Conservation (phyloP, 108 stramenopile species). For the Discostella pseudostelligera region DNA sequence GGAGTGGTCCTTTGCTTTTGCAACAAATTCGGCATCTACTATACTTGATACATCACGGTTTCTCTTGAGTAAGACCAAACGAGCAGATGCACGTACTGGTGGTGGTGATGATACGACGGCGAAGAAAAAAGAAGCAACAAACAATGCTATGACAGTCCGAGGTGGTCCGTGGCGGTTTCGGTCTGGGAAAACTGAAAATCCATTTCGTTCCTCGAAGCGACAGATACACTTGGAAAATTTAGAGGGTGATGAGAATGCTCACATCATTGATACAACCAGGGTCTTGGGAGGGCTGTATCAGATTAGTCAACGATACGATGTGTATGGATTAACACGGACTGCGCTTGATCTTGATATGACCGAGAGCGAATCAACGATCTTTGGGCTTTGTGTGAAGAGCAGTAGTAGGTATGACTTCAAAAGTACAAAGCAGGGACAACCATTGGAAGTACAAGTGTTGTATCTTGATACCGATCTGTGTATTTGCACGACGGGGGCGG, state of each 20-base stretch:
- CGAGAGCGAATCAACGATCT: constrained; percentile 23
- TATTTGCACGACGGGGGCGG: constrained; percentile 45
- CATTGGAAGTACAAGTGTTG: constrained; percentile 49
- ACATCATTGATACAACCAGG: constrained; percentile 47
- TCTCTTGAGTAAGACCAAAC: constrained; percentile 49
- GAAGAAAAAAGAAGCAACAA: background rate
- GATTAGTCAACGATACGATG: constrained; percentile 37
- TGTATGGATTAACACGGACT: constrained; percentile 53
- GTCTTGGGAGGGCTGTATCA: constrained; percentile 46
- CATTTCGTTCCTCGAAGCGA: constrained; percentile 49
- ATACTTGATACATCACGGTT: constrained; percentile 52
- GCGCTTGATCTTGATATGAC: constrained; percentile 47
- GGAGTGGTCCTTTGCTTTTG: constrained; percentile 59
- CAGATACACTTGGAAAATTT: constrained; percentile 58
- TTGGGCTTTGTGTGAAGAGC: constrained; percentile 26
- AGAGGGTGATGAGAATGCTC: constrained; percentile 50
- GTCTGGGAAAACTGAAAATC: constrained; percentile 46
- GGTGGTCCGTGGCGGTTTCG: constrained; percentile 46
- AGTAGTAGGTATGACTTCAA: constrained; percentile 30
- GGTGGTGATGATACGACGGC: background rate
- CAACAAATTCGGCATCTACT: constrained; percentile 47
- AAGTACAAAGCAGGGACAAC: constrained; percentile 34
- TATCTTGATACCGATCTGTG: constrained; percentile 65
- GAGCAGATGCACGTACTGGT: constrained; percentile 9
- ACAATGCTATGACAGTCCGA: constrained; percentile 5